Conservation (phyloP, 140 eudicot species). For the Oenanthe javanica region DNA sequence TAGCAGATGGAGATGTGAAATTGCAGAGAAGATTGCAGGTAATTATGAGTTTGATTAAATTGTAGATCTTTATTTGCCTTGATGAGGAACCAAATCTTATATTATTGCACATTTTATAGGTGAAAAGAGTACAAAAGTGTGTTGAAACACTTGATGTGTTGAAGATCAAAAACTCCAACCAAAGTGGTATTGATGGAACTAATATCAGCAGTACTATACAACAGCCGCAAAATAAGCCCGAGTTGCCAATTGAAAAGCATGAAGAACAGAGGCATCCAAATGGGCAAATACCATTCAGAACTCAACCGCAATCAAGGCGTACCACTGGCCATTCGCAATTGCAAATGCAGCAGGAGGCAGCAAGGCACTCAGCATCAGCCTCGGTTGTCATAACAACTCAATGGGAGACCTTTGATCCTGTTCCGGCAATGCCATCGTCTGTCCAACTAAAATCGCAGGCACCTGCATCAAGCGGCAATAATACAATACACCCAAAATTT, state of each 20-base stretch:
- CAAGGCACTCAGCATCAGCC: conserved; percentile 41
- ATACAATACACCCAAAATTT: conserved; percentile 34
- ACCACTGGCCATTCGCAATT: conserved; percentile 33
- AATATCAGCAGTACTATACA: conserved; percentile 2
- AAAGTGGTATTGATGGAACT: conserved; percentile 30
- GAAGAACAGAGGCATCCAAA: conserved; percentile 21
- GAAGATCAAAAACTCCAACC: conserved; percentile 48
- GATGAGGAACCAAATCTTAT: background rate
- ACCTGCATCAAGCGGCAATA: conserved; percentile 18
- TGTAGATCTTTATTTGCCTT: background rate
- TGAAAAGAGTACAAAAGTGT: conserved; percentile 67
- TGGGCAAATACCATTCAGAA: conserved; percentile 24
- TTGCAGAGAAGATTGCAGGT: conserved; percentile 85
- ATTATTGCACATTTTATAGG: conserved; percentile 28
- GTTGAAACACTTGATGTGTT: conserved; percentile 76
- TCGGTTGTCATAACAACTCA: conserved; percentile 70
- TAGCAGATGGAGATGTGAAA: conserved; percentile 73
- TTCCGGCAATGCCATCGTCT: conserved; percentile 27
- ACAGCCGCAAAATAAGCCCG: background rate
- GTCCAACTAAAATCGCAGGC: conserved; percentile 22
- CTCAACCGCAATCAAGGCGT: conserved; percentile 30
- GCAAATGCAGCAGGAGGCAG: conserved; percentile 22
- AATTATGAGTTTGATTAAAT: background rate
- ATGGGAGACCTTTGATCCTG: conserved; percentile 70
- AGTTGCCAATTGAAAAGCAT: conserved; percentile 5